Conservation (phyloP, 495 filamentous ascomycete species). For the Oidiodendron maius region DNA sequence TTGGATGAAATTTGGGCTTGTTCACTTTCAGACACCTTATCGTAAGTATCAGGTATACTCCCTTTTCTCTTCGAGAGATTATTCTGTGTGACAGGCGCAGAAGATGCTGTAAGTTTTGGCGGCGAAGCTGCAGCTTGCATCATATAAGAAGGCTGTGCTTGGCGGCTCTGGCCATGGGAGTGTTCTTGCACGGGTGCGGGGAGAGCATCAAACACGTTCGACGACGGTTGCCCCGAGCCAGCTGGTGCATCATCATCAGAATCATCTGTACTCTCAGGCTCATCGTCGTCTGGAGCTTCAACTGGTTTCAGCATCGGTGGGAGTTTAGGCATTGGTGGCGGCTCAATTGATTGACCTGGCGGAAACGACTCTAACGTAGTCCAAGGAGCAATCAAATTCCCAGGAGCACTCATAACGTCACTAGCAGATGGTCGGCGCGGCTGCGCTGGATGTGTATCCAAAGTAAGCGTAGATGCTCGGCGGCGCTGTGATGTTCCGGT, state of each 20-base stretch:
- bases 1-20: slow-evolving; percentile 14
- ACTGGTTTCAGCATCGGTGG: background rate
- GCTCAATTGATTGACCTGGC: background rate
- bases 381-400: slow-evolving; percentile 6
- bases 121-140: no score
- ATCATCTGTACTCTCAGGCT: background rate
- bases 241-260: no score
- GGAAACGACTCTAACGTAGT: background rate
- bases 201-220: no score
- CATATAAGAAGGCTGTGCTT: background rate
- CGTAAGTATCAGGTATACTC: background rate
- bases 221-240: no score
- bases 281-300: background rate
- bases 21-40: background rate
- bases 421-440: no score
- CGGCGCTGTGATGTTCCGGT: background rate
- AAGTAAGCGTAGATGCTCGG: background rate
- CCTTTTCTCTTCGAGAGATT: no score
- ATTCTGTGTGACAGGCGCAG: no score
- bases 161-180: background rate
- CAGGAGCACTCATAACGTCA: background rate
- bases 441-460: background rate
- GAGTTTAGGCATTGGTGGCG: background rate
- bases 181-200: no score
- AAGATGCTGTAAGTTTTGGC: no score